Conservation (phyloP, 345 rosid species). For the Diplotaxis tenuifolia region DNA sequence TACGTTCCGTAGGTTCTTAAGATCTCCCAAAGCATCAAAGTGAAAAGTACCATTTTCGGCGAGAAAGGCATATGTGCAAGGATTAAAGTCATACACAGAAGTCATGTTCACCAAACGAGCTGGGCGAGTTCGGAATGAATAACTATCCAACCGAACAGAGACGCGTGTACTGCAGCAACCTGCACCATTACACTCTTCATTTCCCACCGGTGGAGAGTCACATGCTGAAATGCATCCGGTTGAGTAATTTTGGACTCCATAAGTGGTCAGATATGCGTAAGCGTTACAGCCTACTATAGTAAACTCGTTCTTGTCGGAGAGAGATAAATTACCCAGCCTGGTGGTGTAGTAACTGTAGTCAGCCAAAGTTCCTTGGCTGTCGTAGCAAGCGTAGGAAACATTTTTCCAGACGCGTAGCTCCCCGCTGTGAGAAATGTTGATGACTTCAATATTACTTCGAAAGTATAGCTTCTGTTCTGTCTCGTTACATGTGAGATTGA, state of each 20-base stretch:
- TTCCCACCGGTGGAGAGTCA: neutral
- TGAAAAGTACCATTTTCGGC: neutral
- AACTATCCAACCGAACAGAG: neutral
- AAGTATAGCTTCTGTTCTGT: neutral
- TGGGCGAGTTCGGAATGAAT: neutral
- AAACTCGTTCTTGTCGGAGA: neutral
- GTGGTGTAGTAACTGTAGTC: neutral
- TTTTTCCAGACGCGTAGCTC: neutral
- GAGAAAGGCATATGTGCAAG: conserved; percentile 34
- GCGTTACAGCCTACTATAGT: conserved; percentile 15
- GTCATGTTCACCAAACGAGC: neutral
- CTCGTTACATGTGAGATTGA: conserved; percentile 20
- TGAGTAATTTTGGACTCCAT: too few relatives aligned
- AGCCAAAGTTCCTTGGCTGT: neutral
- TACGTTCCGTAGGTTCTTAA: neutral
- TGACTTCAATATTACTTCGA: neutral
- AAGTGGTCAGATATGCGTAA: too few relatives aligned
- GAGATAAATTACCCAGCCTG: neutral
- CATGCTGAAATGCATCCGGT: too few relatives aligned
- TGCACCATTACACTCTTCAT: conserved; percentile 27
- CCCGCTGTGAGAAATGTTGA: neutral
- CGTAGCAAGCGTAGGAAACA: neutral
- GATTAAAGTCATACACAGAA: neutral
- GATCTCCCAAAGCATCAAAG: neutral
- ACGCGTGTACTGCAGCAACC: conserved; percentile 31